Conservation (phyloP, 345 rosid species). For the Gossypium sturtianum region DNA sequence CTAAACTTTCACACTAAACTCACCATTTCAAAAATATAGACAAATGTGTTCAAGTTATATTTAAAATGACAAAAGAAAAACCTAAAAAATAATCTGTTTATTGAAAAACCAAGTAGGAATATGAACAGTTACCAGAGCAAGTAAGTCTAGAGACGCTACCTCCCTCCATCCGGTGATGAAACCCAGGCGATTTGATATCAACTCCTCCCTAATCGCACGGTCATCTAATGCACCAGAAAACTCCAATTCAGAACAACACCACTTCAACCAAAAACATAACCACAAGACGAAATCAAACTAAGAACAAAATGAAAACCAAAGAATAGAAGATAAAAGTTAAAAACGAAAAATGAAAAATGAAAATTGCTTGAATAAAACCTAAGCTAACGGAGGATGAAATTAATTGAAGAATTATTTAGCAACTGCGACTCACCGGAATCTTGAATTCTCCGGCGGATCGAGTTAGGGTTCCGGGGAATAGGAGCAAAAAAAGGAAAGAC, state of each 20-base stretch:
- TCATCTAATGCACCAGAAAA: constrained; percentile 49
- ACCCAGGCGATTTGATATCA: constrained; percentile 55
- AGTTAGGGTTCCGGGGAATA: constrained; percentile 76
- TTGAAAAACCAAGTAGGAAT: constrained; percentile 36
- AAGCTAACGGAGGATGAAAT: constrained; percentile 4
- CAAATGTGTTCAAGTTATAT: constrained; percentile 3
- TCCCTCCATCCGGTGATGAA: constrained; percentile 98
- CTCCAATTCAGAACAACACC: constrained; percentile 11
- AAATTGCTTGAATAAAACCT: not conserved
- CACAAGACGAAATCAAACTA: not conserved
- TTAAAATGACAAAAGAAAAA: not conserved
- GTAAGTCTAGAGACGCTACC: constrained; percentile 95
- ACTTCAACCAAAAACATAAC: not conserved
- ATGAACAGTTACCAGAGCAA: constrained; percentile 76
- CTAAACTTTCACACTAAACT: constrained; percentile 7
- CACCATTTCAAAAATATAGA: constrained; percentile 5
- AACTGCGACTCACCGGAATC: constrained; percentile 45
- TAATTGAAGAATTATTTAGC: not conserved
- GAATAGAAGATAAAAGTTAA: not conserved
- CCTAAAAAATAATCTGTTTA: constrained; percentile 14
- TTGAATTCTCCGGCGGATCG: constrained; percentile 37
- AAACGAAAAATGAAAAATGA: not conserved
- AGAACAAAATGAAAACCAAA: not conserved
- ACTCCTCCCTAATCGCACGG: constrained; percentile 45
- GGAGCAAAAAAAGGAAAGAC: not conserved